A percentile compares a stretch with the other conserved stretches of the same genome.
phyloP scores from a whole-genome alignment of 2,329 filamentous ascomycete species.

The Xylariomycetidae sp. region DNA sequence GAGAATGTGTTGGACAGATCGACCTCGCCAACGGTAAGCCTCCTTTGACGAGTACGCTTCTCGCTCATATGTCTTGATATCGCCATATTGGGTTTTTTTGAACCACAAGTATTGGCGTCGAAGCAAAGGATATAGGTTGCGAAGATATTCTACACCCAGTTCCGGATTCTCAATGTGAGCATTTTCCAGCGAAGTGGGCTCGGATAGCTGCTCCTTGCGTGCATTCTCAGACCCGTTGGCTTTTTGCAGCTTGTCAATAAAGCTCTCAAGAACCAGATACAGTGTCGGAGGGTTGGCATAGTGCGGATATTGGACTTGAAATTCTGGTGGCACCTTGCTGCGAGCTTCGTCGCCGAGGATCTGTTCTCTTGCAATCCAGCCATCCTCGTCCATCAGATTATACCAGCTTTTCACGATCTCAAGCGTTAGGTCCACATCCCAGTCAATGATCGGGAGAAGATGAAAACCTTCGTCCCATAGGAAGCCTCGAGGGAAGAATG shows the following conservation, averaged over 20 bases:
- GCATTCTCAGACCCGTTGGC: constrained; percentile 42
- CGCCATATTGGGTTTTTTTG: constrained; percentile 82
- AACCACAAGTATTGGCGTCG: constrained; percentile 94
- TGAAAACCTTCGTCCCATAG: constrained; percentile 99
- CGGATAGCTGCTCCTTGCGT: constrained; percentile 38
- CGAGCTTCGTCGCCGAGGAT: constrained; percentile 88
- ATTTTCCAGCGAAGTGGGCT: constrained; percentile 45
- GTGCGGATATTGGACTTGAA: constrained; percentile 93
- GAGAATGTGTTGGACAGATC: constrained; percentile 79
- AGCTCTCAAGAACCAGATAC: constrained; percentile 80
- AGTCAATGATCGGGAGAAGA: constrained; percentile 83
- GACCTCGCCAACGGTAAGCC: constrained; percentile 91
- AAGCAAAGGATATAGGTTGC: constrained; percentile 58
- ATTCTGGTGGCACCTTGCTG: constrained; percentile 89
- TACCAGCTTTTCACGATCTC: constrained; percentile 96
- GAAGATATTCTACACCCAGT: constrained; percentile 22
- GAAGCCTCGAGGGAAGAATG: constrained; percentile 95
- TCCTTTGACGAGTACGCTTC: constrained; percentile 85
- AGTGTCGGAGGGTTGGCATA: constrained; percentile 96
- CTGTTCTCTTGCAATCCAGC: constrained; percentile 96
- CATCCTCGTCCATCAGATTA: constrained; percentile 90
- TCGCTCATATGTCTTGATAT: constrained; percentile 87
- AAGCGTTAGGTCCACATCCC: constrained; percentile 82
- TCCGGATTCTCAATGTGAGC: constrained; percentile 58
- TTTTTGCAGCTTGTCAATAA: constrained; percentile 71